phyloP scores from a whole-genome alignment of 306 rosid genomes.

The Acacia acuminata region DNA sequence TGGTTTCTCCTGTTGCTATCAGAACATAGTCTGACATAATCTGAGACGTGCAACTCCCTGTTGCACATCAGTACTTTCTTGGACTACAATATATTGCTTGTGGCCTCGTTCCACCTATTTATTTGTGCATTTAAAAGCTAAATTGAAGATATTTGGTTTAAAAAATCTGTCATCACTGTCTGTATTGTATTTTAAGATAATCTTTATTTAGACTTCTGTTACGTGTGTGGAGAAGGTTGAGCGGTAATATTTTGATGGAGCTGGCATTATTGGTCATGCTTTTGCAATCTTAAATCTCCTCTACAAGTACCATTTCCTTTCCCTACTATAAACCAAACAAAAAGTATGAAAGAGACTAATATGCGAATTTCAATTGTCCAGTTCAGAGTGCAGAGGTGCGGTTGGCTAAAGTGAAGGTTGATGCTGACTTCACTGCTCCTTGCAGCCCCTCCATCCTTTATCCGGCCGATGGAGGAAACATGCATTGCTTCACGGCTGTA shows the following conservation, averaged over 20 bases:
- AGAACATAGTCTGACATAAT: neutral
- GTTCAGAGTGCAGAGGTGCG: slow-evolving; percentile 44
- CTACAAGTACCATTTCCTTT: neutral
- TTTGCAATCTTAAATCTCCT: neutral
- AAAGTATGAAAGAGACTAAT: neutral
- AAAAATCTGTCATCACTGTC: neutral
- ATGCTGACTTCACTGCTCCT: slow-evolving; percentile 69
- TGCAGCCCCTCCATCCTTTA: slow-evolving; percentile 78
- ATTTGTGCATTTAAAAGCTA: neutral
- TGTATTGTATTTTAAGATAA: neutral
- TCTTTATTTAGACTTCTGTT: slow-evolving; percentile 12
- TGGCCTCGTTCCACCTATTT: neutral
- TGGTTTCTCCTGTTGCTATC: neutral
- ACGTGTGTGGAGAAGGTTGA: neutral
- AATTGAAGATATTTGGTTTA: slow-evolving; percentile 14
- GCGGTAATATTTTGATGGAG: neutral
- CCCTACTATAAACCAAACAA: neutral
- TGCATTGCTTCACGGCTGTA: slow-evolving; percentile 95
- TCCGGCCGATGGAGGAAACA: slow-evolving; percentile 92
- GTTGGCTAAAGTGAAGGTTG: slow-evolving; percentile 79
- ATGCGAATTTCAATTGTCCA: slow-evolving; percentile 37
- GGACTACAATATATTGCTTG: neutral
- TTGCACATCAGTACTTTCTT: neutral
- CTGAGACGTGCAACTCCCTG: neutral
- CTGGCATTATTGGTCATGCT: neutral